Evolutionary conservation across 495 filamentous ascomycete genomes (phyloP), one percentile per base, ranked within the genome.

Genomic region (Neurospora tetraspora): DNA sequence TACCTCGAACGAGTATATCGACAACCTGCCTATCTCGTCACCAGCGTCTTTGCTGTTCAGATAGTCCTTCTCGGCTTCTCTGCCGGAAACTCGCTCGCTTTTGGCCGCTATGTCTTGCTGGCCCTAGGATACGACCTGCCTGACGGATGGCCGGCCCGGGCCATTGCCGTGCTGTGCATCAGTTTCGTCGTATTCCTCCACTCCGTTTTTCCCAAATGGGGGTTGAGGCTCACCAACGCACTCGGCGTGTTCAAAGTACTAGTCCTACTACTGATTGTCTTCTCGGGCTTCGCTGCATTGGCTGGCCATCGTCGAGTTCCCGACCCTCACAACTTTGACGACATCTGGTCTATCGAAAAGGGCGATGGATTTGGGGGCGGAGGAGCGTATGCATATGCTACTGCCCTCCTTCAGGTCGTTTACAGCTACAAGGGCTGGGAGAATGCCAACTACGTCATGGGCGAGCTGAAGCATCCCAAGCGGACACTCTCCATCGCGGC

Each of bases 191-290:
- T 86, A 16, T 81, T 87, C 0, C 81, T 92, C 34, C 89, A 92
- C 73, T 77, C 88, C 0, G 77, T 82, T 7, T 81, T 86, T 0
- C 82, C 88, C 20, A 90, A 89, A 78, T 88, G 88, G 83, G 90
- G 90, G 14, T 83, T 92, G 69, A 83, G 85, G 38, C 83, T 91
- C 6, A 85, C 87, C 69, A 91, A 91, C 81, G 73, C 86, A 0
- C 86, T 93, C 0, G 90, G 89, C 27, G 81, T 90, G 8, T 83
- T 90, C 82, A 93, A 93, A 77, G 84, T 92, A 38, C 77, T 86
- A 18, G 83, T 92, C 69, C 83, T 92, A 18, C 47, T 89, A 10
- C 83, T 91, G 71, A 89, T 92, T 71, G 83, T 90, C 27, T 84
- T 90, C 39, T 81, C 86, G 4, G 89, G 89, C 1, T 87, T 89